Base-by-base conservation (phyloP, 352 stramenopile genomes). In the Labyrinthula sp. region DNA sequence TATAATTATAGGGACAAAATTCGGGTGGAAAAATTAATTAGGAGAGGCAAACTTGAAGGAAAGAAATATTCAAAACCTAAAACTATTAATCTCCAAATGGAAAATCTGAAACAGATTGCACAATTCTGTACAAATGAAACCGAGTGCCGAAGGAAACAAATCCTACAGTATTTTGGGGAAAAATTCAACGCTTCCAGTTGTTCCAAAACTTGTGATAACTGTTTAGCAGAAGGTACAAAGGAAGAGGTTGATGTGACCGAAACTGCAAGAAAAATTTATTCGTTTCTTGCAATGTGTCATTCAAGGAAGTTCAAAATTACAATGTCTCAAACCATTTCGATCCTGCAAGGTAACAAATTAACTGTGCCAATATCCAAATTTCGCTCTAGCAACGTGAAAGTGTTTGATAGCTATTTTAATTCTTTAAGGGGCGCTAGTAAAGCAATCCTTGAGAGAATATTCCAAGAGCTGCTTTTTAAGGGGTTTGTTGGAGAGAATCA, bases 151-250 rank as follows among this genome's bases (percentile, higher is more conserved):
- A 25, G 45, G 3, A 23, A 20, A 8, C 36, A 49, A 25, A 50
- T 54, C 26, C 38, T 23, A 23, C 35, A 23, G 7, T 28, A 54
- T 23, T 54, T 54, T 4, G 37, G 37, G 17, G 36, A 54, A 22
- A 23, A 14, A 15, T 50, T 50, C n/a, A 58, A 49, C 4, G 22
- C 12, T 4, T 14, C 15, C 8, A 30, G 40, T 4, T 91, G 79
- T 63, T 64, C 63, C 14, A 57, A 64, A 18, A 84, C 73, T 22
- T 91, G 79, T 59, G 79, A 91, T 58, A 89, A 89, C 59, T 91
- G 79, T 57, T 9, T 8, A n/a, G 8, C 28, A 9, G 15, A 28
- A 3, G 12, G 28, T 6, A 29, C 35, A 9, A 35, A 21, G 3
- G 14, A 20, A 3, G 31, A 60, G 12, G 20, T 41, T 2, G 35